phyloP scores from a whole-genome alignment of 768 basidiomycete species.

The Leccinum ochraceum region DNA sequence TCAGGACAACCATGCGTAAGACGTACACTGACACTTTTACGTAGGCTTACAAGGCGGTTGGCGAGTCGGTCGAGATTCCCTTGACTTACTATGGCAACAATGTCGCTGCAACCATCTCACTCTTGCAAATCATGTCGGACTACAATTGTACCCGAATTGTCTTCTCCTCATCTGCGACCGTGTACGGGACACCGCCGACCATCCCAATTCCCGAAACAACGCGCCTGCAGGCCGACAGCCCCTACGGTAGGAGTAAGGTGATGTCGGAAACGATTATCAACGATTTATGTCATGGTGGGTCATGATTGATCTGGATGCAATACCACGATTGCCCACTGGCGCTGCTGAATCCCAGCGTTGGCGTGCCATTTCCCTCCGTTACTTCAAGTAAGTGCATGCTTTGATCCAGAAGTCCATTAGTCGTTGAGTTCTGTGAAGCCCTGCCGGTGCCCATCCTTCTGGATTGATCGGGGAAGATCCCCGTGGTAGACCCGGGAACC shows the following conservation, averaged over 20 bases:
- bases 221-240: conserved; percentile 85
- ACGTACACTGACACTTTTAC: conserved; percentile 6
- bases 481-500: conserved; percentile 88
- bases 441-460: conserved; percentile 97
- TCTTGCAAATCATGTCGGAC: conserved; percentile 84
- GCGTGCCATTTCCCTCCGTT: conserved; percentile 85
- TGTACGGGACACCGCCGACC: conserved; percentile 90
- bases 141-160: conserved; percentile 86
- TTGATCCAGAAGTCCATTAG: neutral
- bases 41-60: conserved; percentile 96
- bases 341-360: conserved; percentile 70
- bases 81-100: conserved; percentile 94
- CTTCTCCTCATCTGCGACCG: conserved; percentile 97
- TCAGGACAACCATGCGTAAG: neutral
- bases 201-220: conserved; percentile 96
- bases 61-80: conserved; percentile 93
- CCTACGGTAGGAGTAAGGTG: conserved; percentile 95
- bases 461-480: conserved; percentile 96
- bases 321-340: conserved; percentile 9
- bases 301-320: conserved; percentile 1
- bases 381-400: conserved; percentile 84
- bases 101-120: conserved; percentile 82
- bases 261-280: conserved; percentile 90
- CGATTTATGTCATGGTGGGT: conserved; percentile 78
- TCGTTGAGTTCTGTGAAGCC: conserved; percentile 47